Conservation (phyloP, 148 eudicot species). For the Amaranthus hypochondriacus region DNA sequence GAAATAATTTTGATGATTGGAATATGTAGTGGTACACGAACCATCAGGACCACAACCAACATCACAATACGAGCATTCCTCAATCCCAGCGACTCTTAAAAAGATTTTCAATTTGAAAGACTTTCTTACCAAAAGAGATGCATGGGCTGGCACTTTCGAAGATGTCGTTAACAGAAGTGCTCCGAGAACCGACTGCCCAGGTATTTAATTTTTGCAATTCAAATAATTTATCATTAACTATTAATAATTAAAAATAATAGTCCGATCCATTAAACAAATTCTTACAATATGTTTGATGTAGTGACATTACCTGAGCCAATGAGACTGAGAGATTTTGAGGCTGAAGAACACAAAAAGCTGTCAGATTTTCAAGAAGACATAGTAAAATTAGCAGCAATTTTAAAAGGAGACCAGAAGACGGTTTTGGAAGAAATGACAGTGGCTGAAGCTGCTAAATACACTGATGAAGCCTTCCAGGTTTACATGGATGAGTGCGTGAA, state of each 20-base stretch:
- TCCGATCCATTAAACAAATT: neutral
- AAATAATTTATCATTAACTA: neutral
- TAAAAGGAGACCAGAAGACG: slow-evolving; percentile 55
- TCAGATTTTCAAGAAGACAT: slow-evolving; percentile 56
- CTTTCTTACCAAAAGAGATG: slow-evolving; percentile 60
- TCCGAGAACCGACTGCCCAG: slow-evolving; percentile 76
- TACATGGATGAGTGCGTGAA: slow-evolving; percentile 50
- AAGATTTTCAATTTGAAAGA: slow-evolving; percentile 65
- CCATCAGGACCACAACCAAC: slow-evolving; percentile 62
- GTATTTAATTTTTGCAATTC: slow-evolving; percentile 21
- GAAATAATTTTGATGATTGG: too few relatives aligned
- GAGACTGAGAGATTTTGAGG: slow-evolving; percentile 41
- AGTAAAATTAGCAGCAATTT: slow-evolving; percentile 60
- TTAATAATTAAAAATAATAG: too few relatives aligned
- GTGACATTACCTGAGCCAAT: slow-evolving; percentile 60
- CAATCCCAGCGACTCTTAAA: slow-evolving; percentile 69
- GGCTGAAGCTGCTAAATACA: slow-evolving; percentile 41
- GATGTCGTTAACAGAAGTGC: slow-evolving; percentile 35
- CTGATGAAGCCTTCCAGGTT: slow-evolving; percentile 35
- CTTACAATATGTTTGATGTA: slow-evolving; percentile 13
- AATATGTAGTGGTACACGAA: slow-evolving; percentile 56
- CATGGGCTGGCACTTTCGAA: slow-evolving; percentile 79
- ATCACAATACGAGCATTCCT: slow-evolving; percentile 72
- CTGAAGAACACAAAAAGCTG: slow-evolving; percentile 43
- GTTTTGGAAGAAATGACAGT: slow-evolving; percentile 57